These are phyloP conservation scores for Vanderwaltozyma yarrowii DNA, from an alignment of 805 yeast genomes.

Conservation along the genomic window DNA sequence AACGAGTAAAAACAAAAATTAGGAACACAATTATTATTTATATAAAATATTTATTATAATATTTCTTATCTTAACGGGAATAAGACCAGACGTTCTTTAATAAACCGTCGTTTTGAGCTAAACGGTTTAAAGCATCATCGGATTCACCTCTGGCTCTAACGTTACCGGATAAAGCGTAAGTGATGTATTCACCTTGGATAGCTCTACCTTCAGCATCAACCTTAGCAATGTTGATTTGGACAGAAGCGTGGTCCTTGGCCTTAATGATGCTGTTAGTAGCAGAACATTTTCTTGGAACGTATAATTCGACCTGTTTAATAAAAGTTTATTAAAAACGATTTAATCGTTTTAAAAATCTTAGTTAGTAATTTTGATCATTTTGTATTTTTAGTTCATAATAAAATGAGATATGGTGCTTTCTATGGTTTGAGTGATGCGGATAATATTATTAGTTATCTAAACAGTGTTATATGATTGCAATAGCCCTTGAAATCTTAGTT, in stretches of 20 bases:
- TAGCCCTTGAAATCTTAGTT: too few relatives aligned
- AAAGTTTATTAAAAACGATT: too few relatives aligned
- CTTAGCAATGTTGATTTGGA: constrained; percentile 97
- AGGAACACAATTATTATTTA: background rate
- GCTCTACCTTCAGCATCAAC: constrained; percentile 96
- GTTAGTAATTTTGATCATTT: background rate
- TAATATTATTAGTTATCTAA: too few relatives aligned
- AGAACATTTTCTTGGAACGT: constrained; percentile 99
- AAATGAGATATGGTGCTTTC: too few relatives aligned
- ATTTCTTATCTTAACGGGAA: constrained; percentile 57
- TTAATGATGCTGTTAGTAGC: constrained; percentile 99
- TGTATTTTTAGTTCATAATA: too few relatives aligned
- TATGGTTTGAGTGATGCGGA: too few relatives aligned
- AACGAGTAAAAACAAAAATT: background rate
- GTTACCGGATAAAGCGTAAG: constrained; percentile 96
- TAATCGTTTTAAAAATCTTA: too few relatives aligned
- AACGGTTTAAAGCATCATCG: constrained; percentile 98
- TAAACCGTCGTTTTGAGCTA: constrained; percentile 97
- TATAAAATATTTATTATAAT: constrained; percentile 1
- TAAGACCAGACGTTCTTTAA: constrained; percentile 91
- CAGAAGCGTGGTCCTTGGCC: constrained; percentile 99
- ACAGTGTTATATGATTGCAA: too few relatives aligned
- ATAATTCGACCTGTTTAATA: constrained; percentile 74
- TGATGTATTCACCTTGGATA: constrained; percentile 78
- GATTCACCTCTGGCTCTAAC: constrained; percentile 99